Evolutionary conservation across 1,284 basidiomycete species (phyloP).

Genomic region (Ceratobasidium sp.): DNA sequence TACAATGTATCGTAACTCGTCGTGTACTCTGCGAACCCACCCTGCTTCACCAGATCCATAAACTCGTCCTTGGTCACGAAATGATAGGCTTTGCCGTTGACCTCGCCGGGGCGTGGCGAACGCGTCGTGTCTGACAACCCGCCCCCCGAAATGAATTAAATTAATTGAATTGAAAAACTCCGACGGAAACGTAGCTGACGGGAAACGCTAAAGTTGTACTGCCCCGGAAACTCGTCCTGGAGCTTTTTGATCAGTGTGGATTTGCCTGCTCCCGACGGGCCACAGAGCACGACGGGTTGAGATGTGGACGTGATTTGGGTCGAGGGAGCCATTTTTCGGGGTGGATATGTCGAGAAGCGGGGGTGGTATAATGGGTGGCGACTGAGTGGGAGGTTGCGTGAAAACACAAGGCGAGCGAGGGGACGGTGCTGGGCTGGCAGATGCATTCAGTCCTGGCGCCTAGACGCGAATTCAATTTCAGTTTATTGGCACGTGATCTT

Average conservation of each 20-base stretch:
- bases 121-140: constrained; percentile 86
- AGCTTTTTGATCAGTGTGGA: constrained; percentile 88
- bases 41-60: constrained; percentile 55
- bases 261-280: constrained; percentile 93
- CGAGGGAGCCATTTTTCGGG: constrained; percentile 11
- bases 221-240: constrained; percentile 81
- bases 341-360: background rate
- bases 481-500: constrained; percentile 1
- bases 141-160: constrained; percentile 12
- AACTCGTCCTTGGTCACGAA: constrained; percentile 61
- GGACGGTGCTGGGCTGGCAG: background rate
- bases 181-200: constrained; percentile 64
- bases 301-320: constrained; percentile 15
- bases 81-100: constrained; percentile 70
- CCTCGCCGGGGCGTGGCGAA: constrained; percentile 81
- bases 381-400: background rate
- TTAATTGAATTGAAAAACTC: background rate
- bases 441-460: background rate
- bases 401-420: background rate
- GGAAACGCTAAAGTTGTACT: constrained; percentile 94
- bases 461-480: background rate
- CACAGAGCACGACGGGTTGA: constrained; percentile 77
- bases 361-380: background rate
- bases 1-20: constrained; percentile 89
- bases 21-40: constrained; percentile 67